Evolutionary conservation across 495 filamentous ascomycete species (phyloP).

Genomic region (Melanomma pulvis-pyrius): DNA sequence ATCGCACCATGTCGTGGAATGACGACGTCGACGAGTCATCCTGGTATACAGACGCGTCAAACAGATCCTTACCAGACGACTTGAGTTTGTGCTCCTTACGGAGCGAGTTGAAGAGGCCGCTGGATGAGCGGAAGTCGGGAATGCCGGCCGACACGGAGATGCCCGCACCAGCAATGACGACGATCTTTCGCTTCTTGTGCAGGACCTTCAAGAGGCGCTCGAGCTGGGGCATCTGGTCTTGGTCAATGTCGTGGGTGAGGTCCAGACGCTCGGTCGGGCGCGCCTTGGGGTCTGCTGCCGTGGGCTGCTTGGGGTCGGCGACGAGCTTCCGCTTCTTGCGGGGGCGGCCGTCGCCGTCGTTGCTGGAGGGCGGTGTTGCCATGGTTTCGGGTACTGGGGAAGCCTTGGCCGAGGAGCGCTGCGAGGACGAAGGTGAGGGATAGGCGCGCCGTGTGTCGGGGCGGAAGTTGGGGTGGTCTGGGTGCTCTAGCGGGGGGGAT

Average conservation of each 20-base stretch:
- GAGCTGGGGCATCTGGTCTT: conserved; percentile 61
- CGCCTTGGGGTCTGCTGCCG: conserved; percentile 63
- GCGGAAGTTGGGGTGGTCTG: conserved; percentile 27
- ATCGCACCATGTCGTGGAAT: conserved; percentile 95
- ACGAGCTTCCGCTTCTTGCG: conserved; percentile 71
- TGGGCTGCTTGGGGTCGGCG: background rate
- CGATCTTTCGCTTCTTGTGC: conserved; percentile 88
- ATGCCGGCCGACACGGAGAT: conserved; percentile 97
- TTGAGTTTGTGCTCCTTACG: conserved; percentile 86
- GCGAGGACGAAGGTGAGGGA: conserved; percentile 62
- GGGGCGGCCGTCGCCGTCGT: conserved; percentile 62
- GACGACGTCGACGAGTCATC: conserved; percentile 81
- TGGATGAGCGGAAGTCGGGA: conserved; percentile 92
- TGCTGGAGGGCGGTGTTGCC: conserved; percentile 39
- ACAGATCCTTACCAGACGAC: conserved; percentile 90
- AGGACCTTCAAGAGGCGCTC: conserved; percentile 73
- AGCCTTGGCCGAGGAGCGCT: conserved; percentile 50
- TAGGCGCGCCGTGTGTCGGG: conserved; percentile 35
- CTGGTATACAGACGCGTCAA: conserved; percentile 96
- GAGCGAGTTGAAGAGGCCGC: conserved; percentile 82
- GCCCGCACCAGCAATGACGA: conserved; percentile 93
- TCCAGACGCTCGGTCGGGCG: conserved; percentile 78
- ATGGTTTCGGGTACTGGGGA: conserved; percentile 45
- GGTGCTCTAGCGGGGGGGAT: conserved; percentile 54
- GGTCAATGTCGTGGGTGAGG: conserved; percentile 54